Percentiles rank a stretch among this genome's conserved stretches.
Conservation (phyloP, 1,139 yeast species). For the Diutina siamensis region DNA sequence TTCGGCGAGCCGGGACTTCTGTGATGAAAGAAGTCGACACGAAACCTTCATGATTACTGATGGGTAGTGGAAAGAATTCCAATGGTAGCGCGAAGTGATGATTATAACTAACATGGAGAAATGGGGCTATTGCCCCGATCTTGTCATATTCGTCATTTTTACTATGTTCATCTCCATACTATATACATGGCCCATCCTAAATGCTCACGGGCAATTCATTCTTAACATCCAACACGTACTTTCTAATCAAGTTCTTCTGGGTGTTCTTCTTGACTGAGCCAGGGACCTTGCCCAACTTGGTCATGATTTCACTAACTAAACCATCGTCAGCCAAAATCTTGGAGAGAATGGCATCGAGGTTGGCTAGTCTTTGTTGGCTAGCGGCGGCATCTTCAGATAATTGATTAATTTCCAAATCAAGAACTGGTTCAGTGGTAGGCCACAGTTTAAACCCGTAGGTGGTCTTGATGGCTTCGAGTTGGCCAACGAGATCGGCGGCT, state of each 20-base stretch:
- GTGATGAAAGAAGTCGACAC: neutral
- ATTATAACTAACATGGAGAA: neutral
- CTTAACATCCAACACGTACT: conserved; percentile 4
- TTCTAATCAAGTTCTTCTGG: neutral
- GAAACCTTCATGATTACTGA: neutral
- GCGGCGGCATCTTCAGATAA: conserved; percentile 13
- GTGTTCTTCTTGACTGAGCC: conserved; percentile 4
- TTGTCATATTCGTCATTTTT: neutral
- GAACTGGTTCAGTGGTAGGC: conserved; percentile 39
- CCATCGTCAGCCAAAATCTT: neutral
- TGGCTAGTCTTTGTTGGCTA: neutral
- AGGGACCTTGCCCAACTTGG: conserved; percentile 5
- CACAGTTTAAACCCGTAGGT: conserved; percentile 49
- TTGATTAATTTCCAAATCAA: conserved; percentile 25
- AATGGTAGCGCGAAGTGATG: neutral
- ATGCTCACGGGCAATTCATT: conserved; percentile 3
- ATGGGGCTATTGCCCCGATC: neutral
- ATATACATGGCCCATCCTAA: conserved; percentile 1
- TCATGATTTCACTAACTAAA: neutral
- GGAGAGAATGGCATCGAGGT: neutral
- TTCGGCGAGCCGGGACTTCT: conserved; percentile 8
- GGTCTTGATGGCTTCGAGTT: conserved; percentile 35
- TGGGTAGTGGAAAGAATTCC: too few species aligned
- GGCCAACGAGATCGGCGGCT: conserved; percentile 22
- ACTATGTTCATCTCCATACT: too few species aligned